phyloP scores from a whole-genome alignment of 352 stramenopile species.

The Thalassiosira hispida region DNA sequence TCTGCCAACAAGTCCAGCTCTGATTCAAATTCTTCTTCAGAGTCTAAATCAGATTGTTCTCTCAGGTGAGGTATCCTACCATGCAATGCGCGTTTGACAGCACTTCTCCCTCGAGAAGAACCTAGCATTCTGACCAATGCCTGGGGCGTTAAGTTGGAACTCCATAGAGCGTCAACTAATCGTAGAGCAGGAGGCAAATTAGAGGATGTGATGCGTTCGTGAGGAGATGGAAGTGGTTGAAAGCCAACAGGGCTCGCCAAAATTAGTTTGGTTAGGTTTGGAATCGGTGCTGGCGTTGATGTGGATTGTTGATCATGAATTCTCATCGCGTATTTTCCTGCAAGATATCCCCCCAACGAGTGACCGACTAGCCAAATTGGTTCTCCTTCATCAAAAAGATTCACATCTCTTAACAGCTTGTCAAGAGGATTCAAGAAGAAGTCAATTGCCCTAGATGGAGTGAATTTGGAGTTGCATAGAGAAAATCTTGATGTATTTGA shows the following conservation, averaged over 20 bases:
- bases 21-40: conserved; percentile 2
- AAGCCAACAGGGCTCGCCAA: conserved; percentile 56
- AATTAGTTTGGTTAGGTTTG: conserved; percentile 49
- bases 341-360: conserved; percentile 58
- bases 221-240: conserved; percentile 26
- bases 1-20: conserved; percentile 53
- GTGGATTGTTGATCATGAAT: conserved; percentile 23
- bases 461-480: conserved; percentile 35
- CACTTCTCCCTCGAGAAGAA: conserved; percentile 32
- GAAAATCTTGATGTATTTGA: conserved; percentile 14
- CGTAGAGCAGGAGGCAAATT: conserved; percentile 39
- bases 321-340: conserved; percentile 49
- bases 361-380: conserved; percentile 56
- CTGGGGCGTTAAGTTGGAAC: conserved; percentile 56
- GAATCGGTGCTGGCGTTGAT: neutral
- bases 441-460: conserved; percentile 31
- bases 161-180: conserved; percentile 57
- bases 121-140: conserved; percentile 48
- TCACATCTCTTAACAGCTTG: conserved; percentile 21
- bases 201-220: conserved; percentile 25
- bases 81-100: conserved; percentile 35
- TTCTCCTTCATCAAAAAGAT: conserved; percentile 22
- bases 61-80: conserved; percentile 53
- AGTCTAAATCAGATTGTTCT: neutral
- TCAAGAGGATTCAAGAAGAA: conserved; percentile 61